Evolutionary conservation across 2,329 filamentous ascomycete species (phyloP), one percentile per base, ranked within the genome.

Genomic region (Epichloe brachyelytri): DNA sequence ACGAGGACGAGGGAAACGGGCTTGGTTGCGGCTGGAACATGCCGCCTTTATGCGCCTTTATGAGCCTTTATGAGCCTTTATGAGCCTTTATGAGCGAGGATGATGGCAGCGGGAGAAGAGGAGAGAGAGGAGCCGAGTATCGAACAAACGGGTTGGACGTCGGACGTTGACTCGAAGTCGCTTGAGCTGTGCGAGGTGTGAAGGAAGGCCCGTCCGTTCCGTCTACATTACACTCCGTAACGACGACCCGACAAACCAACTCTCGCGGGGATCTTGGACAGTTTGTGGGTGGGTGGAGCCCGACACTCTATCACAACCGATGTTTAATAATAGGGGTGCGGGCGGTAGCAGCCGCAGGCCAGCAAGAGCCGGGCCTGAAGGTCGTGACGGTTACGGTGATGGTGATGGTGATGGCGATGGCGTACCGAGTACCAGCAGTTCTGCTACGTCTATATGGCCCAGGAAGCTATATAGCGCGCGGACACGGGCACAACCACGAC

Each of bases 21-120:
- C 72, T 73, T 50, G 73, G 68, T 58, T 77, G 72, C 60, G 76
- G 71, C 64, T 77, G 72, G 67, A 76, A 79, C 76, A 79, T 79
- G 64, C 67, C 71, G 55, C 53, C 46, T 39, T 30, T 36, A n/a
- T 17, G 19, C 12, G 14, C 14, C n/a, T 43, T 36, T 36, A n/a
- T 17, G 19, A n/a, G 14, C 14, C 20, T 1, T 22, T 22, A 2
- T 7, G 6, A 26, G 22, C 22, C 22, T 26, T 26, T 7, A 7
- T 26, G 6, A 22, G 55, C 53, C 46, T 43, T 36, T 36, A 14
- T 10, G n/a, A 14, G 15, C 14, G 39, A 20, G 20, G 2, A 8
- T 4, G 38, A 34, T 44, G 30, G 36, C 30, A 30, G 34, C 36
- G 19, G 33, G 22, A 22, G 22, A 33, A 11, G 30, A 43, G 14